Conservation (phyloP, 176 grass and related monocot genomes). For the Eleusine indica region DNA sequence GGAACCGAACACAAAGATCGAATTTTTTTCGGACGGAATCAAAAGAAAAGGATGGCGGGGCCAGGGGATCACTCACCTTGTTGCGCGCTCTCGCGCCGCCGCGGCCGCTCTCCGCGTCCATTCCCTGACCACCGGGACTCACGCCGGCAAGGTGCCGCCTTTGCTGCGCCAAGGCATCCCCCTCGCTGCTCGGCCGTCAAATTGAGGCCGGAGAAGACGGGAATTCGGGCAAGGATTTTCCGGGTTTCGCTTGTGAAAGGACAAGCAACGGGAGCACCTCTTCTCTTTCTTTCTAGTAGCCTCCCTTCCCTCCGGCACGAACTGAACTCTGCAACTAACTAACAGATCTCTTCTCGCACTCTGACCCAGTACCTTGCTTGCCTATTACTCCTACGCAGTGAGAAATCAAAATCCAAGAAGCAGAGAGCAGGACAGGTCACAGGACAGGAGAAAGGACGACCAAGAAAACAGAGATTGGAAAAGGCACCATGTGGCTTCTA, state of each 20-base stretch:
- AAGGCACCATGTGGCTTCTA: not conserved
- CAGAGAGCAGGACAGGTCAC: not conserved
- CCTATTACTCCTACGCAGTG: not conserved
- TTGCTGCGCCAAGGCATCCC: conserved; percentile 23
- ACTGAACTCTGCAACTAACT: not conserved
- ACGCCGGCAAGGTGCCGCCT: conserved; percentile 27
- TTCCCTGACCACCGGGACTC: not conserved
- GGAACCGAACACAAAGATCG: not conserved
- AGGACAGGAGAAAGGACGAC: not conserved
- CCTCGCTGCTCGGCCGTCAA: not conserved
- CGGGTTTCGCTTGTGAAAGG: not conserved
- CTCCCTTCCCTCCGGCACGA: not conserved
- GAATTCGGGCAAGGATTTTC: not conserved
- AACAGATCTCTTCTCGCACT: conserved; percentile 18
- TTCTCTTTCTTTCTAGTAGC: conserved; percentile 13
- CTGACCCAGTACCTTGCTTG: not conserved
- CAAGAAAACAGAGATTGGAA: not conserved
- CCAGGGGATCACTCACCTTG: conserved; percentile 34
- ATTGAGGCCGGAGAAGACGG: not conserved
- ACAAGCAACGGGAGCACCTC: conserved; percentile 12
- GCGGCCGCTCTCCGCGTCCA: conserved; percentile 43
- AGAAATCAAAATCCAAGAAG: conserved; percentile 5
- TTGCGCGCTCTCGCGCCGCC: conserved; percentile 30
- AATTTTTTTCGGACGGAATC: conserved; percentile 2
- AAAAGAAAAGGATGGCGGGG: not conserved